Percentiles rank a stretch among this genome's conserved stretches.
These are phyloP conservation scores for Colletotrichum phormii DNA, from an alignment of 2,329 filamentous ascomycete genomes.

Conservation along the genomic window DNA sequence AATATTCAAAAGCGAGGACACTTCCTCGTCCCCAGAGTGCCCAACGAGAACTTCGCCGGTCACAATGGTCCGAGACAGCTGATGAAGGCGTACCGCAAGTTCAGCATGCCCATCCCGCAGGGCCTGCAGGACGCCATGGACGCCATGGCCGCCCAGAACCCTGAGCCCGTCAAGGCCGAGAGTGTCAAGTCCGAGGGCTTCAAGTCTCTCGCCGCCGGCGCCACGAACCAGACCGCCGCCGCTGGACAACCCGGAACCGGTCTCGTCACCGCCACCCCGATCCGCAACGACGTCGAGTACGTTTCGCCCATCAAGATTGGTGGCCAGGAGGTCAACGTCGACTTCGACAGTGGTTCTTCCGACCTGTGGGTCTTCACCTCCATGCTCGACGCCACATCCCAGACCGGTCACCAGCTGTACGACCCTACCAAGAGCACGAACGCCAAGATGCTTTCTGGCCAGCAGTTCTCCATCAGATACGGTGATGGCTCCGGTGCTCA, in stretches of 20 bases:
- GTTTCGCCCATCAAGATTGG: constrained; percentile 77
- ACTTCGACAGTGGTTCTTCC: constrained; percentile 82
- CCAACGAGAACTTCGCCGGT: constrained; percentile 65
- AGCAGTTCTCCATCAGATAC: constrained; percentile 74
- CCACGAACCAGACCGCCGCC: constrained; percentile 28
- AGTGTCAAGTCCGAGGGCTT: constrained; percentile 29
- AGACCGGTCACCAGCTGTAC: constrained; percentile 60
- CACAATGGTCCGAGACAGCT: constrained; percentile 71
- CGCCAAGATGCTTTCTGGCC: constrained; percentile 50
- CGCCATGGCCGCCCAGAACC: constrained; percentile 33
- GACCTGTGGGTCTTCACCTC: constrained; percentile 82
- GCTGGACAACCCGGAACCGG: constrained; percentile 52
- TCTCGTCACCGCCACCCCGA: constrained; percentile 72
- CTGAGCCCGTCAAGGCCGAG: constrained; percentile 39
- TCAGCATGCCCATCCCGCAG: constrained; percentile 63
- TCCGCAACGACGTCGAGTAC: constrained; percentile 75
- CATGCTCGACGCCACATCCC: constrained; percentile 57
- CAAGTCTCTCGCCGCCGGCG: constrained; percentile 18
- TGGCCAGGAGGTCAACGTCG: constrained; percentile 74
- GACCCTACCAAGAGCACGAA: constrained; percentile 50
- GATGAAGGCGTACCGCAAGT: constrained; percentile 76
- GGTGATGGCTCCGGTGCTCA: constrained; percentile 73
- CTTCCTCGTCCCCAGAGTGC: constrained; percentile 70
- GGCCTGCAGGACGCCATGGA: constrained; percentile 53
- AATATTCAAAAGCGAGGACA: constrained; percentile 61